These are phyloP conservation scores for Eucalyptus cloeziana DNA, from an alignment of 345 rosid species.

Conservation along the genomic window DNA sequence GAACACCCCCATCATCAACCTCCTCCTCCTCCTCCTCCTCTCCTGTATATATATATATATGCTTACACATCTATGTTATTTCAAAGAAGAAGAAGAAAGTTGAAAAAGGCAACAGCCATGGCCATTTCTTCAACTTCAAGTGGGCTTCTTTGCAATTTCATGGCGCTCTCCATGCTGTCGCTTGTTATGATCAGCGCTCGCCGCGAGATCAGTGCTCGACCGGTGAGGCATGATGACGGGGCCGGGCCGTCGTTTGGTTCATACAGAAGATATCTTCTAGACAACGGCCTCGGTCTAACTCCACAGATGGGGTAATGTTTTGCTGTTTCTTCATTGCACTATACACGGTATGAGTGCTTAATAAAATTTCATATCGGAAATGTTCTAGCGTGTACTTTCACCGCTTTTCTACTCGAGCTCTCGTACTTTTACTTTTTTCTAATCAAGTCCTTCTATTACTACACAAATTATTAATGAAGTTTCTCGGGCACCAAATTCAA, in stretches of 20 bases:
- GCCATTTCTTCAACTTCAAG: not conserved
- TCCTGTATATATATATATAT: not conserved
- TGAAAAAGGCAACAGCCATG: not conserved
- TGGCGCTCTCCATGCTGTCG: not conserved
- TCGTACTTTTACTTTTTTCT: not conserved
- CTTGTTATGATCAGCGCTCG: not conserved
- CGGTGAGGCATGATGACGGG: not conserved
- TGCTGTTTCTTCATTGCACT: not conserved
- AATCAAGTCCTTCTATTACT: not conserved
- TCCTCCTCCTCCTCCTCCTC: not conserved
- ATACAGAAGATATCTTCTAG: constrained; percentile 23
- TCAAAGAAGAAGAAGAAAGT: not conserved
- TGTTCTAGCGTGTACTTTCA: not conserved
- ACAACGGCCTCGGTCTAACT: constrained; percentile 39
- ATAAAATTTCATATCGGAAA: not conserved
- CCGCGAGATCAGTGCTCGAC: not conserved
- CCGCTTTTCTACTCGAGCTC: not conserved
- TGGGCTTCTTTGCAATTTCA: not conserved
- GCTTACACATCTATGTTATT: not conserved
- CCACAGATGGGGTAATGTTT: constrained; percentile 48
- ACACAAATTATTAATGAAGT: not conserved
- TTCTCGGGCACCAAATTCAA: not conserved
- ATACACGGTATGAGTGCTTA: not conserved
- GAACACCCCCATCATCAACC: not conserved
- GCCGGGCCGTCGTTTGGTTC: not conserved